Conservation (phyloP, 1,284 basidiomycete genomes). For the Ustilago shanxiensis region DNA sequence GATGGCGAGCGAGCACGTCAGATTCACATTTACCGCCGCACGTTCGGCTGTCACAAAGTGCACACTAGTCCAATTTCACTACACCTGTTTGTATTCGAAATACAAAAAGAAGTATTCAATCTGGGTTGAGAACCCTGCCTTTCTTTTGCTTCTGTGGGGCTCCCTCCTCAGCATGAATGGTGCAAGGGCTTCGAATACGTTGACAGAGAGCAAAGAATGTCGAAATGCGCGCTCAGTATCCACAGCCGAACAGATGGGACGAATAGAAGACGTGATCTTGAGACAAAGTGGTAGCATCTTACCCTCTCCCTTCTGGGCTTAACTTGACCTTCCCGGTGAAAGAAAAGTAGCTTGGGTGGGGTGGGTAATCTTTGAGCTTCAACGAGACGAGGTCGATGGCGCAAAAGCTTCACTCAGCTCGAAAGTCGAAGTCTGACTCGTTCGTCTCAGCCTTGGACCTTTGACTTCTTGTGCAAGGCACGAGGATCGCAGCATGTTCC, state of each 20-base stretch:
- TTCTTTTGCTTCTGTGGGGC: not conserved
- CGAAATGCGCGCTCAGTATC: not conserved
- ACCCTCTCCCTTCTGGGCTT: not conserved
- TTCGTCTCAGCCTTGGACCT: too few relatives aligned
- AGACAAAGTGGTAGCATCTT: not conserved
- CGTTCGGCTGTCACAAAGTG: constrained; percentile 49
- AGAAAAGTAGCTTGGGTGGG: too few relatives aligned
- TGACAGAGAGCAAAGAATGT: not conserved
- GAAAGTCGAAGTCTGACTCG: too few relatives aligned
- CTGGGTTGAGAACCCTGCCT: too few relatives aligned
- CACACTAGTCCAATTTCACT: constrained; percentile 16
- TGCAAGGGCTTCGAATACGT: not conserved
- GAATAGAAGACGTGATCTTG: constrained; percentile 2
- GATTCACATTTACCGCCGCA: not conserved
- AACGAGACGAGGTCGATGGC: not conserved
- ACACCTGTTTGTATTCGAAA: constrained; percentile 5
- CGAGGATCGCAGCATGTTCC: not conserved
- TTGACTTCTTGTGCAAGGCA: too few relatives aligned
- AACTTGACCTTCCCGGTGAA: too few relatives aligned
- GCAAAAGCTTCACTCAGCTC: too few relatives aligned
- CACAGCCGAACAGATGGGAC: not conserved
- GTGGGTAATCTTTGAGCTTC: not conserved
- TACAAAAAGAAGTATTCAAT: constrained; percentile 3
- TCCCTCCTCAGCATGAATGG: not conserved
- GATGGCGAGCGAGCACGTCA: constrained; percentile 53